Evolutionary conservation across 225 moss, liverwort and hornwort species (phyloP), one percentile per base, ranked within the genome.

Genomic region (Thuidium tamariscinum): DNA sequence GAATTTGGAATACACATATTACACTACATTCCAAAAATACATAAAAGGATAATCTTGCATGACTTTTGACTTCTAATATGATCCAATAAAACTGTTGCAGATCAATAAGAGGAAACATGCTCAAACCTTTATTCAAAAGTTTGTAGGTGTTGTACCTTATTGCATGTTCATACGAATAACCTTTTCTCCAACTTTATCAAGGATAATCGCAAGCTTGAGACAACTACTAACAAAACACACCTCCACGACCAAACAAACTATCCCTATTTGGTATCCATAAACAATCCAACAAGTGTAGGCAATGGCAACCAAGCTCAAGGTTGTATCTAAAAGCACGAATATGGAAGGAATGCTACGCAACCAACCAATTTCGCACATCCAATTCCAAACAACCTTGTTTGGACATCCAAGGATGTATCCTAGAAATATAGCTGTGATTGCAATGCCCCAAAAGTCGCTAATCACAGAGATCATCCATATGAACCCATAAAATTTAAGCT

Each of bases 181-280:
- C 16, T 70, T 79, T 6, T 25, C 22, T 16, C 20, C 70, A 20
- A 29, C 60, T 16, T 37, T 12, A 15, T 7, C 16, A 46, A 86
- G 79, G 27, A 61, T 3, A 49, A 10, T 5, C 1, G 48, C 14
- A 11, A 79, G 29, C 15, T 27, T 59, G 21, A n/a, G 26, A 7
- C 0, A 0, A 2, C 2, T 15, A 4, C 2, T 4, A 29, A 74
- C 16, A 4, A 4, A 25, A 19, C 54, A 13, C 7, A 25, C 13
- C 12, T 34, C 82, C 19, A 56, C 10, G 5, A 64, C 15, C 9
- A 2, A 0, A 41, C 26, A 69, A 15, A 69, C 15, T 41, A 69
- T 41, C 2, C 69, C 69, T 2, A 69, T 2, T 3, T 14, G 15
- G 5, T 69, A 41, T 69, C 41, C 41, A 41, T 41, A 69, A 69